Base-by-base conservation (phyloP, 2,329 filamentous ascomycete species). In the Stylonectria norvegica region DNA sequence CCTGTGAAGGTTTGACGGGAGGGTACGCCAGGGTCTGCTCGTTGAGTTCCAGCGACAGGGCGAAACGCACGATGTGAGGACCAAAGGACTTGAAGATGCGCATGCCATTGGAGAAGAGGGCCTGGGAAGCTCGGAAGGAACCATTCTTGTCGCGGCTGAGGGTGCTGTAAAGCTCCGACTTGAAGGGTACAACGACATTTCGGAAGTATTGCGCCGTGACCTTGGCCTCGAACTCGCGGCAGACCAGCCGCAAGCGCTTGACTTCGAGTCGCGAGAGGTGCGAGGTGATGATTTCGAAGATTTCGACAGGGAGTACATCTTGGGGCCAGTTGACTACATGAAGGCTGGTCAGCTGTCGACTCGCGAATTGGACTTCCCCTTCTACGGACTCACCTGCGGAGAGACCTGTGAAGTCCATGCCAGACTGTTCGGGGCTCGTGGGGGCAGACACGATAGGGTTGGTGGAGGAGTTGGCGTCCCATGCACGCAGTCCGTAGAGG, bases 41-140 rank as follows among this genome's bases (percentile, higher is more conserved):
- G 40, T 77, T 73, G n/a, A 86, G 70, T 53, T 86, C 83, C 45
- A 86, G 79, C 17, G 79, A 80, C 56, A 88, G 75, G 5, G 80
- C 83, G 53, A 84, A 85, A 38, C 73, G 74, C 19, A 68, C 65
- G 40, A 87, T 83, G 39, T 79, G 72, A 20, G 66, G 64, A 9
- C 78, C 79, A 58, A 84, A 82, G 12, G 73, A 71, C 49, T 78
- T 63, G 50, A 84, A 83, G 20, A 84, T 73, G 43, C 76, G 69
- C 56, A 83, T 74, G 22, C 79, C 79, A 41, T 72, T 72, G 50
- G 60, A 61, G 18, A 68, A 59, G 23, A 67, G 51, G 5, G 45
- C 42, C 5, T 57, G 55, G 8, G 55, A 51, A 1, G 58, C 48
- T 20, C 55, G 44, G 19, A 56, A 22, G 22, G 38, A 41, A 34